Evolutionary conservation across 306 rosid species (phyloP), one percentile per base, ranked within the genome.

Genomic region (Lupinus albus): DNA sequence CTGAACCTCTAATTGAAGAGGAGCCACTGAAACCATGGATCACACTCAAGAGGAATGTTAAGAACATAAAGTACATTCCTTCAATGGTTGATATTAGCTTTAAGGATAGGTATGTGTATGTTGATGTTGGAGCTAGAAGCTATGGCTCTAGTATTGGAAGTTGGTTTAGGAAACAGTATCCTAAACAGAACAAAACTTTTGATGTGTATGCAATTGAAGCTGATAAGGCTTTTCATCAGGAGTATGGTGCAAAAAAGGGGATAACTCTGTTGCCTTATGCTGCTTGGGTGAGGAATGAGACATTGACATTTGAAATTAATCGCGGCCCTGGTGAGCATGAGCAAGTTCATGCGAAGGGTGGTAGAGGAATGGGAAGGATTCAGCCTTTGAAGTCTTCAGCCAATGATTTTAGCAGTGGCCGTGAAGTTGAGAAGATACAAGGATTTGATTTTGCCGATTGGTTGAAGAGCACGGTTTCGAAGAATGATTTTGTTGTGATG

Each of bases 1-100:
- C 96, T 0, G 96, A 92, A 82, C 84, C 84, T 1, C 61, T 92
- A 66, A 87, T 92, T 61, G 64, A 56, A 36, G 84, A 79, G 61
- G 98, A 92, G 64, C 98, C 96, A 8, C 33, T 89, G 83, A 92
- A 92, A 64, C 98, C 98, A 11, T 92, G 96, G 98, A 64, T 92
- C 18, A 84, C 96, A 0, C 79, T 92, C 72, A 92, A 92, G 84
- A 89, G 77, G 77, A 92, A 92, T 39, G 80, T 92, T 76, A 71
- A 87, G 89, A 89, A 89, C 46, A 71, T 89, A 12, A 86, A 72
- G 85, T 89, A 89, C 61, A 69, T 89, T 7, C 80, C 98, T 20
- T 83, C 95, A 53, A 83, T 88, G 87, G 97, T 80, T 48, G 96
- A 89, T 76, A 85, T 93, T 30, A 88, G 96, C 77, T 88, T 89